Evolutionary conservation across 2,329 filamentous ascomycete species (phyloP).

Genomic region (Fusarium nematophilum): DNA sequence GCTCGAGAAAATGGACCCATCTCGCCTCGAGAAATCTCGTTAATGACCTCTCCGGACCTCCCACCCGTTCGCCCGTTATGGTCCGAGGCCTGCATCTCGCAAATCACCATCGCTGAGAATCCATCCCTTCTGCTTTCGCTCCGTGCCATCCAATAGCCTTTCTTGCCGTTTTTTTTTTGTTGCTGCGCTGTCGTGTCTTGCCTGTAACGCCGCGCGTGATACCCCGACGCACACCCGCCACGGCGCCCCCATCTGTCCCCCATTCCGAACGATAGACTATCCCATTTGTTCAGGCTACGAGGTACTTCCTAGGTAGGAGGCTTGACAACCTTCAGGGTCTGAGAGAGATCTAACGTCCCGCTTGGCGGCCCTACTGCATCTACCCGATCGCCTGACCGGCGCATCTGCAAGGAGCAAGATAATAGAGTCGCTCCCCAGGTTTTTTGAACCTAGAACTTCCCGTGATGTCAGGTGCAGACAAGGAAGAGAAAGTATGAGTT

Average conservation of each 20-base stretch:
- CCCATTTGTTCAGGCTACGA: constrained; percentile 20
- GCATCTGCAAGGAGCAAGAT: constrained; percentile 49
- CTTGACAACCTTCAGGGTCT: constrained; percentile 34
- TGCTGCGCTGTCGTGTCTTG: constrained; percentile 39
- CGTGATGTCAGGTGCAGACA: constrained; percentile 43
- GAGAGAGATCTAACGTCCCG: constrained; percentile 39
- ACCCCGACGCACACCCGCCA: constrained; percentile 27
- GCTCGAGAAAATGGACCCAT: constrained; percentile 32
- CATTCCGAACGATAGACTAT: constrained; percentile 20
- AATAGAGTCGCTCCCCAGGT: constrained; percentile 48
- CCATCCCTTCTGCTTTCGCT: constrained; percentile 30
- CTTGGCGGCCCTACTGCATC: constrained; percentile 47
- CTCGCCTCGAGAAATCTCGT: constrained; percentile 38
- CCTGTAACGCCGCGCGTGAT: constrained; percentile 41
- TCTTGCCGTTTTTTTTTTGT: constrained; percentile 26
- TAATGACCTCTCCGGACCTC: constrained; percentile 47
- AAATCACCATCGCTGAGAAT: constrained; percentile 40
- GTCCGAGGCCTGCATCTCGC: constrained; percentile 47
- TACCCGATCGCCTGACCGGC: constrained; percentile 49
- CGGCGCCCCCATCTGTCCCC: constrained; percentile 28
- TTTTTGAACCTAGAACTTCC: constrained; percentile 38
- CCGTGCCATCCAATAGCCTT: constrained; percentile 33
- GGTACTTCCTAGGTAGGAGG: constrained; percentile 36
- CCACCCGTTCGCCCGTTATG: constrained; percentile 49
- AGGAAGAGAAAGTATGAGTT: constrained; percentile 57